Percentiles rank a stretch among this genome's conserved stretches.
Conservation (phyloP, 2,329 filamentous ascomycete species). For the Calonectria crousiana region DNA sequence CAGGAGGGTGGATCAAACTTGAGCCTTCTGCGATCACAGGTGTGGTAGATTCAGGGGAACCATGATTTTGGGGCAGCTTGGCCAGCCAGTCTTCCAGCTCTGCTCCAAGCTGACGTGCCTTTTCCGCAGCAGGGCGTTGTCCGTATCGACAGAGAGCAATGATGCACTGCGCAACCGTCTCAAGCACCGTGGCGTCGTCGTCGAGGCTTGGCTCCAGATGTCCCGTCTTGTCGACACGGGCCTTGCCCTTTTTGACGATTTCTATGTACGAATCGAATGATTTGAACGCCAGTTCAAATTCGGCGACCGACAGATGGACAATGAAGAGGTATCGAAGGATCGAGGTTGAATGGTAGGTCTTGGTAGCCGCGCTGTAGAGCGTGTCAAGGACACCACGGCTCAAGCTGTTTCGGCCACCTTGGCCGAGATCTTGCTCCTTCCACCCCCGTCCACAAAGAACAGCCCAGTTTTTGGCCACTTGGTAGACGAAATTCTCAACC, state of each 20-base stretch:
- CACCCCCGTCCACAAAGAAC: conserved; percentile 84
- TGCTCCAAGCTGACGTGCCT: conserved; percentile 77
- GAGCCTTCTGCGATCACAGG: conserved; percentile 47
- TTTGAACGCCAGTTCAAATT: conserved; percentile 92
- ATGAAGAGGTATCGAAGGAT: conserved; percentile 89
- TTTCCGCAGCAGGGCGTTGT: conserved; percentile 79
- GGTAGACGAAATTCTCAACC: conserved; percentile 84
- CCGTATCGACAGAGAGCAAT: conserved; percentile 87
- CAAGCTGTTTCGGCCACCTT: conserved; percentile 81
- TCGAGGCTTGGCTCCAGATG: conserved; percentile 80
- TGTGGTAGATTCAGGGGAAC: conserved; percentile 43
- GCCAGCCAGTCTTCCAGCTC: conserved; percentile 82
- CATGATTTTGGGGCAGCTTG: conserved; percentile 60
- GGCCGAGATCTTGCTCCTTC: conserved; percentile 83
- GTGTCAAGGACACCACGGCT: conserved; percentile 86
- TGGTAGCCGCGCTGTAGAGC: conserved; percentile 89
- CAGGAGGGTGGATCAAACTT: conserved; percentile 53
- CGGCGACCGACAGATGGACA: conserved; percentile 87
- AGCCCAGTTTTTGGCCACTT: conserved; percentile 87
- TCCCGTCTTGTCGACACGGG: conserved; percentile 83
- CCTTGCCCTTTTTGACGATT: conserved; percentile 87
- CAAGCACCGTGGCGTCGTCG: conserved; percentile 79
- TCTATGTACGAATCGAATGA: conserved; percentile 94
- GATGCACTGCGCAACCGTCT: conserved; percentile 84
- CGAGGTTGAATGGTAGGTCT: conserved; percentile 94